phyloP scores from a whole-genome alignment of 805 yeast genomes.

The Metschnikowia dekortorum region DNA sequence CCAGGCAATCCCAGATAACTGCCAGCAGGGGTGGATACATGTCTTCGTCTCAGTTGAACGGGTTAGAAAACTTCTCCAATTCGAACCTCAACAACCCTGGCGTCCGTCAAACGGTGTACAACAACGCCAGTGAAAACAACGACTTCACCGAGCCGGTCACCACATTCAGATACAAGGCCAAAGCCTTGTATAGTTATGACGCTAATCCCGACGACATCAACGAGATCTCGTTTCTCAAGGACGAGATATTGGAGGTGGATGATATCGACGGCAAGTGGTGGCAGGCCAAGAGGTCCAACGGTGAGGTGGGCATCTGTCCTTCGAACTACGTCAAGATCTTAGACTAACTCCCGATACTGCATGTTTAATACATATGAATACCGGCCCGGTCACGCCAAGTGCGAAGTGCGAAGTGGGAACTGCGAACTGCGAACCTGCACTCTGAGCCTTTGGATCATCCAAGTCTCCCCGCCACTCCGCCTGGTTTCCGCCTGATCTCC shows the following conservation, averaged over 20 bases:
- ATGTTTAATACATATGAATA: not conserved
- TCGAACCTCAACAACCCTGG: constrained; percentile 32
- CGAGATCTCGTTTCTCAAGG: constrained; percentile 86
- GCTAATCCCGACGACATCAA: constrained; percentile 92
- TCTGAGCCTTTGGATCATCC: too few relatives aligned
- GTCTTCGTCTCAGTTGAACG: constrained; percentile 56
- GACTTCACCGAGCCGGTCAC: constrained; percentile 18
- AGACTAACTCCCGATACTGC: constrained; percentile 23
- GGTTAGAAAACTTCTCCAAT: constrained; percentile 52
- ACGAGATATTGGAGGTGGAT: constrained; percentile 85
- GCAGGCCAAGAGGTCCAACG: constrained; percentile 88
- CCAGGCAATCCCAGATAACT: constrained; percentile 33
- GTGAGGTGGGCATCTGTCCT: constrained; percentile 95
- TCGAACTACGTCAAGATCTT: constrained; percentile 84
- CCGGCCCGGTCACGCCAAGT: not conserved
- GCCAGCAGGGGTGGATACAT: constrained; percentile 33
- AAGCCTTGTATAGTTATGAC: constrained; percentile 78
- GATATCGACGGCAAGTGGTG: constrained; percentile 98
- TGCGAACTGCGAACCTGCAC: not conserved
- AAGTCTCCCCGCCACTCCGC: too few relatives aligned
- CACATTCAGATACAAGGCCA: constrained; percentile 74
- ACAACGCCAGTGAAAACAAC: constrained; percentile 17
- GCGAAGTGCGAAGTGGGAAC: not conserved
- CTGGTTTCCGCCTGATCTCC: too few relatives aligned
- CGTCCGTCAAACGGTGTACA: constrained; percentile 13